A percentile compares a stretch with the other conserved stretches of the same genome.
Evolutionary conservation across 2,329 filamentous ascomycete species (phyloP).

Genomic region (Arthrinium phaeospermum): DNA sequence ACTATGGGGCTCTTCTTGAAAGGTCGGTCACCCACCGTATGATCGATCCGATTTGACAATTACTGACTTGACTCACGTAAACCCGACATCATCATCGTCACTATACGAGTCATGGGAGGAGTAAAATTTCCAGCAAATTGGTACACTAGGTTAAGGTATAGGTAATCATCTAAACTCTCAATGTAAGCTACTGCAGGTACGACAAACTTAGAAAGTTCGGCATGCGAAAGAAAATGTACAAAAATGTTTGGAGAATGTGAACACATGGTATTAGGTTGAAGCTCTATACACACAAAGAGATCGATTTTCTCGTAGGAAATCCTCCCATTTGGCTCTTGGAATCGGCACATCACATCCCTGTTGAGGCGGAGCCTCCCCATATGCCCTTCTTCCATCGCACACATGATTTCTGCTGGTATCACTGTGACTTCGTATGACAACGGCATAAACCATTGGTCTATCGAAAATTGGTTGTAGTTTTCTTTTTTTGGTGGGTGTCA

Average conservation of each 20-base stretch:
- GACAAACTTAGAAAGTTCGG: not conserved
- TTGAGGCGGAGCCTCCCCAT: conserved; percentile 1
- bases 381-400: not conserved
- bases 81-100: not conserved
- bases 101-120: not conserved
- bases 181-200: conserved; percentile 16
- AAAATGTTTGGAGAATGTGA: conserved; percentile 10
- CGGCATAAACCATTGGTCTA: not conserved
- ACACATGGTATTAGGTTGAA: conserved; percentile 21
- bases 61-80: not conserved
- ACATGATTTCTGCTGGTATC: not conserved
- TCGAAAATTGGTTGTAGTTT: not conserved
- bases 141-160: not conserved
- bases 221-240: not conserved
- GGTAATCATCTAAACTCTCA: conserved; percentile 8
- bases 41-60: not conserved
- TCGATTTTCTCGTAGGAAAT: not conserved
- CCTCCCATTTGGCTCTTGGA: not conserved
- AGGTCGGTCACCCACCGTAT: not conserved
- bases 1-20: not conserved
- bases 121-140: not conserved
- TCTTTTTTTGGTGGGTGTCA: not conserved
- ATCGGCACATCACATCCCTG: not conserved
- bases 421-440: conserved; percentile 5
- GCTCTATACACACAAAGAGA: conserved; percentile 18